A percentile compares a stretch with the other conserved stretches of the same genome.
These are phyloP conservation scores for Eucalyptus sp. DNA, from an alignment of 345 rosid species.

Conservation along the genomic window DNA sequence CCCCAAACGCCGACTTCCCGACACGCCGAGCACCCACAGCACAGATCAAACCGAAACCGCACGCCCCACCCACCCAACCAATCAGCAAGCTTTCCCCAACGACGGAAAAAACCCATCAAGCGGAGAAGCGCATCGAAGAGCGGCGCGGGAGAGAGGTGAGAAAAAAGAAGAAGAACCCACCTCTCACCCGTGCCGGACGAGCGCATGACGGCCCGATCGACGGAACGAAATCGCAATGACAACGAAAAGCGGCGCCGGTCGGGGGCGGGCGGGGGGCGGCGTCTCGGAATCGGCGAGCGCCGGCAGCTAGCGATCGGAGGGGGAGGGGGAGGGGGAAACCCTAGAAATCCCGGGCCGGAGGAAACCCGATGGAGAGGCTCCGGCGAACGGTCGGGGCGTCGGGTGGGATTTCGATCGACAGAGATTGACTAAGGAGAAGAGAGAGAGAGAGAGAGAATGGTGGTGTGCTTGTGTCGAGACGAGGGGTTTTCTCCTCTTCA, in stretches of 20 bases:
- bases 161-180: not conserved
- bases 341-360: not conserved
- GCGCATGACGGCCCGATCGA: not conserved
- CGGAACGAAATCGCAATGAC: not conserved
- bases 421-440: not conserved
- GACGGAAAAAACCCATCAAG: not conserved
- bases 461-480: not conserved
- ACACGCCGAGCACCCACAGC: not conserved
- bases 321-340: not conserved
- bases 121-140: not conserved
- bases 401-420: not conserved
- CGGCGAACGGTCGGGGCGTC: not conserved
- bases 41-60: not conserved
- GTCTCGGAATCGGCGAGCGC: not conserved
- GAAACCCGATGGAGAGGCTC: not conserved
- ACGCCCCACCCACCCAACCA: not conserved
- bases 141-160: not conserved
- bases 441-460: not conserved
- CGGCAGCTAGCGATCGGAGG: not conserved
- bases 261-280: no score
- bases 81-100: not conserved
- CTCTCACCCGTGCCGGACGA: not conserved
- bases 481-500: not conserved
- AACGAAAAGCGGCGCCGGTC: not conserved
- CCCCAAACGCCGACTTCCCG: not conserved